Evolutionary conservation across 805 yeast genomes (phyloP), one percentile per base, ranked within the genome.

Genomic region (Spathaspora boniae): DNA sequence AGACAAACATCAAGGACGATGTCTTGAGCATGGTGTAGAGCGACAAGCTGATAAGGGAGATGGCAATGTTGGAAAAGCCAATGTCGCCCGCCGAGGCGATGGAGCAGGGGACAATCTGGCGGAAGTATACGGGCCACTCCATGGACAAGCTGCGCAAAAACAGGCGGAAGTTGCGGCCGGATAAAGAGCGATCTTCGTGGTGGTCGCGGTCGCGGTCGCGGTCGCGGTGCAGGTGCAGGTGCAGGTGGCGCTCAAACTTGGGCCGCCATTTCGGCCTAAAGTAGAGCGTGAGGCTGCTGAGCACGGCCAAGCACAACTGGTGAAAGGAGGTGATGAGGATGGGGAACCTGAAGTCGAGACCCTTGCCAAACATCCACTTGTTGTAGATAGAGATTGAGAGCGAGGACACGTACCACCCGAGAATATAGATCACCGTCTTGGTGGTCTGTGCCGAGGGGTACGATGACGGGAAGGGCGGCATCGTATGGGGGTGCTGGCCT

Each of bases 361-460:
- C 83, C 7, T 74, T 70, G 26, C 91, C 89, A 64, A 91, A 93
- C 97, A 91, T 91, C 97, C 97, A 88, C 63, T 89, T 89, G 68
- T 93, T 93, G 64, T 91, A 93, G 20, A 86, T 58, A 6, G 89
- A 80, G 14, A 85, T 76, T 12, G 84, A 61, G 38, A 84, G 64
- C 5, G 89, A 80, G 40, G 82, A 81, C 12, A 70, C 39, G 47
- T 82, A 85, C 94, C 93, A 85, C 4, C 85, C 84, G 6, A 54
- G 38, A 24, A 66, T 67, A 45, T 62, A 68, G 11, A 54, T 26
- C 4, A 42, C 31, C 5, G 66, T 55, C 38, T 57, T 53, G 9
- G 43, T 8, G 6, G 38, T 21, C 15, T 27, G 22, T n/a, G n/a
- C n/a, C 21, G 27, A 14, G 16, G 23, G 28, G 33, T 34, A n/a